Percentiles rank a stretch among this genome's conserved stretches.
These are phyloP conservation scores for Salvia sclarea DNA, from an alignment of 305 asterid genomes.

Conservation along the genomic window DNA sequence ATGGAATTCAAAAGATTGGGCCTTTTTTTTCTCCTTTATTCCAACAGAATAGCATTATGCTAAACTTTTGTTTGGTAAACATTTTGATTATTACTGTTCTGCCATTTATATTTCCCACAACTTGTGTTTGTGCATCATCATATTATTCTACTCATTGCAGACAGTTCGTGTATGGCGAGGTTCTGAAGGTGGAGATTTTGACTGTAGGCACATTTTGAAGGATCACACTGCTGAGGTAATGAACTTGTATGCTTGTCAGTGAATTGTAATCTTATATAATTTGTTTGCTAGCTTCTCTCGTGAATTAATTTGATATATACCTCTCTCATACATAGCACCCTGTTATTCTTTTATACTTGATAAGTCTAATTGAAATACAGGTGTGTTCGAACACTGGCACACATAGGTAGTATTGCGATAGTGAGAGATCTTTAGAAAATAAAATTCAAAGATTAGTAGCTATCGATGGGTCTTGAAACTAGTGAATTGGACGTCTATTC, in stretches of 20 bases:
- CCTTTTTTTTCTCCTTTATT: background rate
- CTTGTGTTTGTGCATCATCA: slow-evolving; percentile 14
- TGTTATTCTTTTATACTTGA: background rate
- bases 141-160: slow-evolving; percentile 46
- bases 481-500: slow-evolving; percentile 1
- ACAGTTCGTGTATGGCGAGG: slow-evolving; percentile 94
- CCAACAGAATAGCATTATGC: background rate
- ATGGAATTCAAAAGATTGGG: background rate
- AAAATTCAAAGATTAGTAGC: background rate
- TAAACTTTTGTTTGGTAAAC: background rate
- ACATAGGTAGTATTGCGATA: background rate
- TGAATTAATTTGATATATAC: background rate
- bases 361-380: slow-evolving; percentile 11
- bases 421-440: background rate
- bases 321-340: background rate
- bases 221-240: slow-evolving; percentile 93
- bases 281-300: slow-evolving; percentile 13
- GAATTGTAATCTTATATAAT: background rate
- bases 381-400: slow-evolving; percentile 8
- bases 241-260: slow-evolving; percentile 4
- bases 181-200: slow-evolving; percentile 72
- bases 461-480: slow-evolving; percentile 9
- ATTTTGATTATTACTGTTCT: slow-evolving; percentile 1
- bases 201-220: slow-evolving; percentile 68
- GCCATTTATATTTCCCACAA: background rate